Base-by-base conservation (phyloP, 306 rosid genomes). In the Gastrolobium villosum region DNA sequence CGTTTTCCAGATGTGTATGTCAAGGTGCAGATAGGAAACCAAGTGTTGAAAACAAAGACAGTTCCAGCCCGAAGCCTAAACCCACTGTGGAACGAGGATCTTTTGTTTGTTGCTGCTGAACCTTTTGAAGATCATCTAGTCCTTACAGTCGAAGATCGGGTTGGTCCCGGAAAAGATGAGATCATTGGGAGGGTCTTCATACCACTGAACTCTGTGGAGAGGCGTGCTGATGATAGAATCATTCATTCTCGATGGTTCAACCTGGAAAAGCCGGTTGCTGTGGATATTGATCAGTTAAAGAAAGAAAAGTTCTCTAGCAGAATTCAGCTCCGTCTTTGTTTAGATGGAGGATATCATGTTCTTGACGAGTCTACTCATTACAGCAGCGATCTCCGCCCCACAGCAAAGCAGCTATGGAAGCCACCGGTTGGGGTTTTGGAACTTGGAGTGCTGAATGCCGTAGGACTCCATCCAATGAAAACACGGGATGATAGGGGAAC, bases 341-440 rank as follows among this genome's bases (percentile, higher is more conserved):
- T 86, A 0, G 90, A 86, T 49, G 87, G 90, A 60, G 89, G 86
- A 15, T 86, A 86, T 30, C 89, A 86, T 74, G 90, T 86, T 45
- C 82, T 86, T 8, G 86, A 86, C 7, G 87, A 86, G 50, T 83
- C 87, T 10, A 83, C 90, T 20, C 86, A 82, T 70, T 86, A 86
- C 28, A 86, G 86, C 79, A 86, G 87, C 2, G 90, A 86, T 81
- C 84, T 77, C 0, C 86, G 90, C 14, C 90, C 90, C 9, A 83
- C 90, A 0, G 90, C 87, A 40, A 83, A 79, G 34, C 87, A 83
- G 36, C 46, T 86, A 15, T 86, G 90, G 90, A 77, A 44, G 81
- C 87, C 86, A 15, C 81, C 83, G 0, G 77, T 83, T 65, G 87
- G 90, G 2, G 40, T 86, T 55, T 41, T 86, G 7, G 87, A 86